These are phyloP conservation scores for Aspergillus nanangensis DNA, from an alignment of 495 filamentous ascomycete genomes.

Conservation along the genomic window DNA sequence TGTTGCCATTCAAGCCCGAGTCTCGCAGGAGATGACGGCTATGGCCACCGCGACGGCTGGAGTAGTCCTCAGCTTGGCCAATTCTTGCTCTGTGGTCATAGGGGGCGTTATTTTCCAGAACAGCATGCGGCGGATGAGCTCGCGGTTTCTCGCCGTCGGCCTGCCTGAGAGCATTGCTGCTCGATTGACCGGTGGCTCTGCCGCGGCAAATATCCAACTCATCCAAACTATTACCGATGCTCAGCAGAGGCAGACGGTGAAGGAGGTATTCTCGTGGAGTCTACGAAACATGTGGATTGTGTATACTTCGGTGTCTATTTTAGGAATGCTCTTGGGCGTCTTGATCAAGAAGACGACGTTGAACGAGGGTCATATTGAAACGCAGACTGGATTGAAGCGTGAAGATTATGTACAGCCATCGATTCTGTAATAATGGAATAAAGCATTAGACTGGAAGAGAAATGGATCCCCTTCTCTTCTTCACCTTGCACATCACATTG, in stretches of 20 bases:
- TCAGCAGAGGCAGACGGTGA: constrained; percentile 15
- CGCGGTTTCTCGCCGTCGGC: background rate
- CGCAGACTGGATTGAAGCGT: constrained; percentile 12
- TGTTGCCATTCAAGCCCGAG: constrained; percentile 36
- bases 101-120: constrained; percentile 63
- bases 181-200: background rate
- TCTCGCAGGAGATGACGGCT: constrained; percentile 30
- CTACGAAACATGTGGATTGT: constrained; percentile 45
- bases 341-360: constrained; percentile 4
- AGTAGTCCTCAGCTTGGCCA: constrained; percentile 32
- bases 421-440: too few species aligned
- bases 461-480: too few species aligned
- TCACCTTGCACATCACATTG: background rate
- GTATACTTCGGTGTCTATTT: constrained; percentile 35
- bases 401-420: too few species aligned
- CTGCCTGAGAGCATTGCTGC: background rate
- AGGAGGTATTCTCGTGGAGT: constrained; percentile 37
- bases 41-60: constrained; percentile 33
- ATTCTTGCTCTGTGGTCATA: constrained; percentile 54
- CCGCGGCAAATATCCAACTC: background rate
- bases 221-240: background rate
- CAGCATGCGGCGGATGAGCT: background rate
- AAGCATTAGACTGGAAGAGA: too few species aligned
- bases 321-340: constrained; percentile 24
- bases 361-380: constrained; percentile 5